A percentile compares a stretch with the other conserved stretches of the same genome.
phyloP scores from a whole-genome alignment of 1,284 basidiomycete species.

The Sanghuangporus sanghuang region DNA sequence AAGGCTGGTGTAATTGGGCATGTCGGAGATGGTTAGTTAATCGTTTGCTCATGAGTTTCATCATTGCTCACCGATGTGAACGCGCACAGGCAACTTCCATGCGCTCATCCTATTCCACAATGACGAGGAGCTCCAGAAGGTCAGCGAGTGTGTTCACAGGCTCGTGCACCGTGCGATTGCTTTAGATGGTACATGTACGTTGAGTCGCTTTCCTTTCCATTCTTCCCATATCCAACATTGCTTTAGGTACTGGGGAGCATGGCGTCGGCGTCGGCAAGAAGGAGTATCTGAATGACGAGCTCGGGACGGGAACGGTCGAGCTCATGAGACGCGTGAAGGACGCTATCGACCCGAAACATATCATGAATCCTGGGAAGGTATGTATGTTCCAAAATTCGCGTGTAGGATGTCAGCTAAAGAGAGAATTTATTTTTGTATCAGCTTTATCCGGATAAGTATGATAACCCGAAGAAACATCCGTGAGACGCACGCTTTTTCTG shows the following conservation, averaged over 20 bases:
- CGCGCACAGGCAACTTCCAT: conserved; percentile 26
- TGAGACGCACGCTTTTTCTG: neutral
- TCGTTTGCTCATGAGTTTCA: conserved; percentile 30
- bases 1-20: conserved; percentile 38
- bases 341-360: conserved; percentile 34
- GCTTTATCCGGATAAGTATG: conserved; percentile 16
- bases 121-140: conserved; percentile 27
- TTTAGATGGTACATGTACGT: conserved; percentile 30
- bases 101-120: conserved; percentile 26
- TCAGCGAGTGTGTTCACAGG: conserved; percentile 27
- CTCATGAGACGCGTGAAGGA: conserved; percentile 43
- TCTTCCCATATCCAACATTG: neutral
- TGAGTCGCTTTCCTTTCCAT: neutral
- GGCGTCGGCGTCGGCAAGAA: conserved; percentile 40
- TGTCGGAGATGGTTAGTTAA: conserved; percentile 46
- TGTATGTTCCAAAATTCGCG: neutral
- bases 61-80: neutral
- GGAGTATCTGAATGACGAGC: conserved; percentile 36
- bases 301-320: conserved; percentile 39
- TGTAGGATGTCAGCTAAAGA: neutral
- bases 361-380: conserved; percentile 38
- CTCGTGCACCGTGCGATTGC: conserved; percentile 30
- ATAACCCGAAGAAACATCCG: conserved; percentile 1
- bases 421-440: neutral
- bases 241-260: conserved; percentile 32